Conservation (phyloP, 495 filamentous ascomycete genomes). For the Annulohypoxylon stygium region DNA sequence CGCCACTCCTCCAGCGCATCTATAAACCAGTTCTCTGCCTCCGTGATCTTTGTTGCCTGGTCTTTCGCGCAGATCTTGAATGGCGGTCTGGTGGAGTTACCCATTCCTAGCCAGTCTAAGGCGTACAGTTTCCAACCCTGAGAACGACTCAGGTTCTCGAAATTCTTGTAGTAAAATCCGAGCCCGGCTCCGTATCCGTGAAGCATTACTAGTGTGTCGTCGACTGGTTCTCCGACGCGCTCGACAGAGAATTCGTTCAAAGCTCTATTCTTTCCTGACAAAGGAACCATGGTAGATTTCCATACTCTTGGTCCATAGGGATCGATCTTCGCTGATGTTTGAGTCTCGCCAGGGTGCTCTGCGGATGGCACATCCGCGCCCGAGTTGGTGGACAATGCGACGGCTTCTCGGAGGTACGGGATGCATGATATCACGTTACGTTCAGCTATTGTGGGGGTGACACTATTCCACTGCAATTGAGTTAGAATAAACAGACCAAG, state of each 20-base stretch:
- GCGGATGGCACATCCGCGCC: conserved; percentile 46
- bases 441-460: conserved; percentile 87
- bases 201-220: conserved; percentile 92
- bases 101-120: conserved; percentile 94
- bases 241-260: conserved; percentile 96
- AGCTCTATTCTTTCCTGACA: conserved; percentile 86
- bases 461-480: conserved; percentile 77
- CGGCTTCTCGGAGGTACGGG: conserved; percentile 81
- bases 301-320: conserved; percentile 89
- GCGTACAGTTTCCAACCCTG: conserved; percentile 91
- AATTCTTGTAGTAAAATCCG: conserved; percentile 98
- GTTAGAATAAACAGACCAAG: conserved; percentile 25
- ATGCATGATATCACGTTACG: conserved; percentile 90
- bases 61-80: conserved; percentile 89
- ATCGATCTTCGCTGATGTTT: conserved; percentile 70
- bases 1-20: conserved; percentile 98
- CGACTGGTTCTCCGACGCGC: conserved; percentile 79
- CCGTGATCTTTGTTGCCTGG: conserved; percentile 81
- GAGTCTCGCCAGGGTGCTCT: conserved; percentile 60
- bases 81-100: conserved; percentile 83
- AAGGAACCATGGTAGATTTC: conserved; percentile 84
- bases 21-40: conserved; percentile 96
- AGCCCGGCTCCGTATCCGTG: conserved; percentile 97
- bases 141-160: conserved; percentile 82
- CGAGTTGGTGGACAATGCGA: conserved; percentile 58